Base-by-base conservation (phyloP, 148 eudicot species). In the Salicornia ramosissima region DNA sequence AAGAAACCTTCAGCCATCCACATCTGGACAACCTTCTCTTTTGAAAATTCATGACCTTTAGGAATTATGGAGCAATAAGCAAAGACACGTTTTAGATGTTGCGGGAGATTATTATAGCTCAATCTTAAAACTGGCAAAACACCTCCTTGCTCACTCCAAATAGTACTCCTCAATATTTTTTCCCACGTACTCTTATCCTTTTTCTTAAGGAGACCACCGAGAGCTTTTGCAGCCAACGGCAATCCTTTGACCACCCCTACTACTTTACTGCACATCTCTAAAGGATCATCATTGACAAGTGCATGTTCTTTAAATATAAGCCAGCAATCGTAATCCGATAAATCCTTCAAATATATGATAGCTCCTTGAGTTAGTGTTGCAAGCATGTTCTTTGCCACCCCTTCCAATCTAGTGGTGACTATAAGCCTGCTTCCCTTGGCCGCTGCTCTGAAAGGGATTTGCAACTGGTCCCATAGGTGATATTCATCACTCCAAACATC, bases 191-290 rank as follows among this genome's bases (percentile, higher is more conserved):
- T 65, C 25, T 65, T 51, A 2, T 65, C 69, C 4, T 1, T 6
- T 16, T 29, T 29, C 15, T 11, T 47, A 1, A 47, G 21, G 8
- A 68, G 61, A n/a, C 62, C 71, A 21, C 71, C 71, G 0, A 68
- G 49, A 21, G 71, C 33, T 55, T 68, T 68, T 34, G 71, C 62
- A 1, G 71, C 71, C 61, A 68, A 53, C 7, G 71, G 71, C 59
- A 68, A 52, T 16, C 71, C 62, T 22, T 68, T 14, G 22, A 16
- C 33, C 29, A 14, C 5, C 21, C 5, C 8, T 16, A 53, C 6
- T 21, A 68, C 36, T 1, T 16, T 49, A 2, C 36, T 26, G 19
- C 39, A 29, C 61, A 53, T 34, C 8, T 26, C 46, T 14, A 12
- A 6, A n/a, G 33, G 39, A 3, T 68, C 24, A 4, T 60, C 16